These are phyloP conservation scores for Tarenaya hassleriana DNA, from an alignment of 345 rosid species.

Conservation along the genomic window DNA sequence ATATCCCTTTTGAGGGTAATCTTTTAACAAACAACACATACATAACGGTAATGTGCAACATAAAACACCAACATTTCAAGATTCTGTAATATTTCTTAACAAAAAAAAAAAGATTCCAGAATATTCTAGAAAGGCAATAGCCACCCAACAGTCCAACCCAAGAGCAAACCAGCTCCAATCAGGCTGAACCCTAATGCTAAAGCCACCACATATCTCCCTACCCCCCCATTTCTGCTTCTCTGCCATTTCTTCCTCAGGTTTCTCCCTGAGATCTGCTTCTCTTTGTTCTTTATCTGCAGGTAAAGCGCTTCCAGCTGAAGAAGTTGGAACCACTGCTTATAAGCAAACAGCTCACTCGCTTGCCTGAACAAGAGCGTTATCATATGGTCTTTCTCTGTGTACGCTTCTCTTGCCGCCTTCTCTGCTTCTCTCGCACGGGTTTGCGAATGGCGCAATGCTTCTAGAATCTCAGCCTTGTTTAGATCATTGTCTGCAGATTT, in stretches of 20 bases:
- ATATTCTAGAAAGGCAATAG: conserved; percentile 53
- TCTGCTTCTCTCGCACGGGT: conserved; percentile 98
- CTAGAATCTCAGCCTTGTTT: conserved; percentile 67
- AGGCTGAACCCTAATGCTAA: conserved; percentile 78
- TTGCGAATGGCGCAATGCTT: conserved; percentile 90
- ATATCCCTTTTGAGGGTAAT: too few relatives aligned
- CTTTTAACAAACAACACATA: too few relatives aligned
- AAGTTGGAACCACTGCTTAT: conserved; percentile 86
- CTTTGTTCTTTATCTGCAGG: conserved; percentile 43
- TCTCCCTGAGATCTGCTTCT: conserved; percentile 16
- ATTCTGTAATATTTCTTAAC: not conserved
- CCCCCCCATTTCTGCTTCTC: conserved; percentile 32
- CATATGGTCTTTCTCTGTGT: conserved; percentile 74
- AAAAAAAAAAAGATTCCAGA: not conserved
- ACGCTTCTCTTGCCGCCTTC: conserved; percentile 61
- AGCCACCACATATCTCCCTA: conserved; percentile 47
- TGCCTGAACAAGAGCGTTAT: conserved; percentile 73
- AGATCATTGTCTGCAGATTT: conserved; percentile 40
- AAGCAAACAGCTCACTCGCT: conserved; percentile 87
- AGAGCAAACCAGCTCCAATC: conserved; percentile 81
- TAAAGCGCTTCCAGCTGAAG: conserved; percentile 68
- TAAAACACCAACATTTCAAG: conserved; percentile 4
- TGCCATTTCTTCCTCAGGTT: conserved; percentile 27
- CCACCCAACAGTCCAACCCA: conserved; percentile 97
- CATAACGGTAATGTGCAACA: too few relatives aligned